phyloP scores from a whole-genome alignment of 495 filamentous ascomycete species.

The Trichoderma parareesei region DNA sequence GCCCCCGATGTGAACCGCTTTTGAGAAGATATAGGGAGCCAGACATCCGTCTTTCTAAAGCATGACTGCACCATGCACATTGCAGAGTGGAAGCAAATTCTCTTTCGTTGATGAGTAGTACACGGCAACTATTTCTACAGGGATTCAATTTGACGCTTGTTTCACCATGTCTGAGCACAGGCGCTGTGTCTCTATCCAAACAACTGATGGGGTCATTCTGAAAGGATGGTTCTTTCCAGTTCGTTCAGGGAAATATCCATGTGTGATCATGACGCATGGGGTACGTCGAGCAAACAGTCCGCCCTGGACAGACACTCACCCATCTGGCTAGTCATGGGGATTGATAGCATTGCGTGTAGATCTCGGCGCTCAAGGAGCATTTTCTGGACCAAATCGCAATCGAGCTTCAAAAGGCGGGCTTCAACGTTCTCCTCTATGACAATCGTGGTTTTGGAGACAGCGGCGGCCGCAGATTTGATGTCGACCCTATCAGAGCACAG shows the following conservation, averaged over 20 bases:
- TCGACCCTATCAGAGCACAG: not conserved
- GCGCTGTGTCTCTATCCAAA: not conserved
- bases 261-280: not conserved
- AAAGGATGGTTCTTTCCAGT: not conserved
- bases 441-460: constrained; percentile 6
- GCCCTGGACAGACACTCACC: too few species aligned
- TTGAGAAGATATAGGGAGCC: too few species aligned
- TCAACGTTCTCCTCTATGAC: not conserved
- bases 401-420: not conserved
- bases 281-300: not conserved
- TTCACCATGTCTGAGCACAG: not conserved
- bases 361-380: not conserved
- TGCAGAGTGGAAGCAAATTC: not conserved
- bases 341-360: not conserved
- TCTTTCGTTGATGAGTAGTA: not conserved
- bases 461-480: not conserved
- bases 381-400: not conserved
- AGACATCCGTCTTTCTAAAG: too few species aligned
- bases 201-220: not conserved
- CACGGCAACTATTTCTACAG: not conserved
- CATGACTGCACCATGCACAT: too few species aligned
- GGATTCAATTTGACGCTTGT: not conserved
- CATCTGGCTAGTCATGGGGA: not conserved
- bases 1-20: too few species aligned
- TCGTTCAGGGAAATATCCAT: not conserved